A percentile compares a stretch with the other conserved stretches of the same genome.
Evolutionary conservation across 257 asterid genomes (phyloP).

Genomic region (Cynanchum wilfordii): DNA sequence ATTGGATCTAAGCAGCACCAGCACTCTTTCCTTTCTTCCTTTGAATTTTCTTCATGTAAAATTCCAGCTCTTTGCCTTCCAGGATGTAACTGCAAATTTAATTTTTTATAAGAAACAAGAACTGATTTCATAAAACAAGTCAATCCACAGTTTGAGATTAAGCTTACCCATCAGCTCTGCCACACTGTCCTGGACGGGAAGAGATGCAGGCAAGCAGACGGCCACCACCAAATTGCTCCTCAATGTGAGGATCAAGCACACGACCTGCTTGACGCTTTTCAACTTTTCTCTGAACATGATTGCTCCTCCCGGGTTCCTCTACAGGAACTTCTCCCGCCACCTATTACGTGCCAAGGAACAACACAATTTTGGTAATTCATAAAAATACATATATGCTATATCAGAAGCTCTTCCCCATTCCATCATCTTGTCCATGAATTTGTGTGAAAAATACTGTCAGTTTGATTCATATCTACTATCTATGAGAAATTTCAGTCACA

Average conservation of each 20-base stretch:
- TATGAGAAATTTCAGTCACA: too few relatives aligned
- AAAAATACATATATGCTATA: background rate
- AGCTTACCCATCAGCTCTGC: slow-evolving; percentile 53
- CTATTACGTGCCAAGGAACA: slow-evolving; percentile 10
- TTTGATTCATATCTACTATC: background rate
- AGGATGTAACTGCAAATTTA: slow-evolving; percentile 26
- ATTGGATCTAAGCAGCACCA: slow-evolving; percentile 15
- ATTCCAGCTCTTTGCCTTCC: slow-evolving; percentile 38
- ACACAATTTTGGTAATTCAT: background rate
- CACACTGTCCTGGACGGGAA: slow-evolving; percentile 58
- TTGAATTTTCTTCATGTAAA: slow-evolving; percentile 30
- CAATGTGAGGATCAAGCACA: slow-evolving; percentile 38
- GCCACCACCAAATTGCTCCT: slow-evolving; percentile 50
- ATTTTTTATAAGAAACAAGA: background rate
- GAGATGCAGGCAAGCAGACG: slow-evolving; percentile 48
- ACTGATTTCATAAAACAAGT: too few relatives aligned
- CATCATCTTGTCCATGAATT: background rate
- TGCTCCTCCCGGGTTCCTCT: slow-evolving; percentile 43
- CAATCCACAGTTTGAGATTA: background rate
- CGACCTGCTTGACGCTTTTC: slow-evolving; percentile 42
- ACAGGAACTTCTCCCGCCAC: slow-evolving; percentile 38
- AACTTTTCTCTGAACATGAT: slow-evolving; percentile 41
- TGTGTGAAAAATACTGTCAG: background rate
- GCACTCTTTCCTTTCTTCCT: slow-evolving; percentile 40
- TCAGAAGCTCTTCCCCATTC: background rate